Conservation (phyloP, 352 stramenopile genomes). For the Phytophthora uliginosa region DNA sequence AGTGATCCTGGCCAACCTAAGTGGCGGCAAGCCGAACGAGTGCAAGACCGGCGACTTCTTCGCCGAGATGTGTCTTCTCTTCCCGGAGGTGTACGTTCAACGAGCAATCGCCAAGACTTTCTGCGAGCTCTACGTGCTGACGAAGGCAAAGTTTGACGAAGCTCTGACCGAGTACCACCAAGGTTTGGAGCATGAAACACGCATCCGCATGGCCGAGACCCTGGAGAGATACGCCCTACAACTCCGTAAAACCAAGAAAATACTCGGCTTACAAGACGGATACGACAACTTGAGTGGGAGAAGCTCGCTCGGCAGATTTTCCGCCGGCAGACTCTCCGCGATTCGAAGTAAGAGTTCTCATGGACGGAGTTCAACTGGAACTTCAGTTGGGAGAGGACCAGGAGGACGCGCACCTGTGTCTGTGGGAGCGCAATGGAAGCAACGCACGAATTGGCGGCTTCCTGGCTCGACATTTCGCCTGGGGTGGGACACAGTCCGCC, state of each 20-base stretch:
- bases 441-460: slow-evolving; percentile 5
- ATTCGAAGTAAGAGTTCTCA: not conserved
- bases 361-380: slow-evolving; percentile 28
- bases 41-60: slow-evolving; percentile 76
- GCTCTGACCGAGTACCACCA: slow-evolving; percentile 63
- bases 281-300: slow-evolving; percentile 16
- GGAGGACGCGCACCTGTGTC: not conserved
- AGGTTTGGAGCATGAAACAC: slow-evolving; percentile 30
- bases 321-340: not conserved
- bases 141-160: slow-evolving; percentile 70
- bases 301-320: slow-evolving; percentile 25
- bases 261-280: slow-evolving; percentile 60
- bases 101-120: slow-evolving; percentile 82
- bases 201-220: slow-evolving; percentile 49
- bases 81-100: slow-evolving; percentile 64
- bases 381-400: slow-evolving; percentile 11
- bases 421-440: not conserved
- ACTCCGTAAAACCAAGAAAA: slow-evolving; percentile 80
- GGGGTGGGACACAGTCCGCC: slow-evolving; percentile 8
- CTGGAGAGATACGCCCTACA: slow-evolving; percentile 69
- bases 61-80: slow-evolving; percentile 64
- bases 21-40: slow-evolving; percentile 54
- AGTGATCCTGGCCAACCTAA: slow-evolving; percentile 56
- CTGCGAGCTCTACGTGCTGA: slow-evolving; percentile 80
- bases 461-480: slow-evolving; percentile 16